Evolutionary conservation across 805 yeast species (phyloP).

Genomic region (Cyberlindnera sargentensis): DNA sequence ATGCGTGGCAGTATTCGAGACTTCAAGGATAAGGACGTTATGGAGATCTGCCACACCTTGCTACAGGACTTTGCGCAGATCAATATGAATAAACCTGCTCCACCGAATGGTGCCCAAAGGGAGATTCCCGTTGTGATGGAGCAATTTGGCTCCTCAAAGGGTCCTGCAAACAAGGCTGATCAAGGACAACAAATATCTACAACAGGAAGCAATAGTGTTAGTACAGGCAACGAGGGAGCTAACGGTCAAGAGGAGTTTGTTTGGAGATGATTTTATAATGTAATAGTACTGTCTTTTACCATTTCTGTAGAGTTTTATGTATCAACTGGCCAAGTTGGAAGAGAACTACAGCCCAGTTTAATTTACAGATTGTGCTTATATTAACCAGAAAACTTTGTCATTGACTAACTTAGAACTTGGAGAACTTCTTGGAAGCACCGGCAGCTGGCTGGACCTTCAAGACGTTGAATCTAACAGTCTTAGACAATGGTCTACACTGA

Average conservation of each 20-base stretch:
- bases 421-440: slow-evolving; percentile 88
- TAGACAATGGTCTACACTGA: slow-evolving; percentile 99
- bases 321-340: no score
- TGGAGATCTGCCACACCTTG: slow-evolving; percentile 26
- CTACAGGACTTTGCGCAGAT: slow-evolving; percentile 17
- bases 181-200: neutral
- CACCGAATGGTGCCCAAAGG: slow-evolving; percentile 1
- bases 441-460: slow-evolving; percentile 87
- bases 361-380: slow-evolving; percentile 14
- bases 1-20: slow-evolving; percentile 48
- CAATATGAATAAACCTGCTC: slow-evolving; percentile 13
- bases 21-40: slow-evolving; percentile 31
- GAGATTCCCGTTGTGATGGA: slow-evolving; percentile 19
- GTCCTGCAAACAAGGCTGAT: neutral
- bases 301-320: no score
- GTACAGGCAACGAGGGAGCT: neutral
- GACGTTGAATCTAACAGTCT: slow-evolving; percentile 99
- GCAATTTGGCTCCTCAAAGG: neutral
- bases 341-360: neutral
- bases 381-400: slow-evolving; percentile 5
- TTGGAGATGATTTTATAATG: neutral
- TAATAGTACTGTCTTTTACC: no score
- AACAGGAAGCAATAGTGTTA: neutral
- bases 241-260: neutral
- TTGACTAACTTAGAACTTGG: slow-evolving; percentile 70